Evolutionary conservation across 225 moss, liverwort and hornwort species (phyloP), one percentile per base, ranked within the genome.

Genomic region (Polytrichum commune): DNA sequence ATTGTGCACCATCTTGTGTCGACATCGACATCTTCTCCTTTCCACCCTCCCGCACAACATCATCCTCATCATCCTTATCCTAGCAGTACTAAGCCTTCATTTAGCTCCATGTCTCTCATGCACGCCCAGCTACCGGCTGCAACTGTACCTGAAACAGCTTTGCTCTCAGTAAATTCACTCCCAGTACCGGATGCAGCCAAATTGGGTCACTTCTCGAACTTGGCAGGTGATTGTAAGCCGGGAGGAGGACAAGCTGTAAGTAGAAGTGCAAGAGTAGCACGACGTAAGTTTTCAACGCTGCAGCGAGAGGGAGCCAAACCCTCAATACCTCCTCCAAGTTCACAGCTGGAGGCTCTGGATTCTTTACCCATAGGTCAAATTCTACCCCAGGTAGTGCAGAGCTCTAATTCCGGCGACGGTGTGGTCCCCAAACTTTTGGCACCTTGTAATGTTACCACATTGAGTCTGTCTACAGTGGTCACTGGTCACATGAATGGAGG

Each of bases 371-470:
- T 70, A 29, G 5, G 18, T 28, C 55, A 67, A 5, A 1, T 46
- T 46, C 46, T 46, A 46, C 46, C 46, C 13, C 22, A 58, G 9
- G 0, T 5, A 8, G 69, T 58, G 2, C 28, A 63, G 26, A 7
- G 66, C 1, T 53, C 38, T 8, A 19, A 73, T 23, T 27, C 75
- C 10, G 75, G 33, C 1, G 64, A 63, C 0, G 35, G 55, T 26
- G 67, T 60, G 46, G 60, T 81, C 26, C 73, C 78, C 29, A 81
- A 62, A 75, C 62, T 78, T 71, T 26, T 81, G 13, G 72, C 78
- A 0, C 64, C 63, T 2, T 65, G 67, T 8, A 54, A 64, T 69
- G 25, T 55, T 2, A 28, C 60, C n/a, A 32, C 77, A 25, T 58
- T n/a, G 18, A 27, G 75, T 73, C 27, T 66, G 69, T 35, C 25